Evolutionary conservation across 2,329 filamentous ascomycete species (phyloP).

Genomic region (Pseudogymnoascus verrucosus): DNA sequence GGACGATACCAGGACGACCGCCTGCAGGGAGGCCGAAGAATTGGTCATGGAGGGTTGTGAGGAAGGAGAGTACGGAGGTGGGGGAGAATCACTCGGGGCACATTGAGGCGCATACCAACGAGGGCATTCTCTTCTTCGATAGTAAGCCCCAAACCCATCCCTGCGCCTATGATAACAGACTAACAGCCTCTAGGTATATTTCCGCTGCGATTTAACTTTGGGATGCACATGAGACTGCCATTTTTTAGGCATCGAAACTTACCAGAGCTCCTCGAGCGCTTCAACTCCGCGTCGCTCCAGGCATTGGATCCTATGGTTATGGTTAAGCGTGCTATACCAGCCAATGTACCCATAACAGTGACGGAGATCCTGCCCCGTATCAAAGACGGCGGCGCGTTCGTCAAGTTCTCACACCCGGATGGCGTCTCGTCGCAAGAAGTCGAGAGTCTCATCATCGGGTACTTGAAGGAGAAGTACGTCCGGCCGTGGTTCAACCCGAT

Average conservation of each 20-base stretch:
- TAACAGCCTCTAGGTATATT: constrained; percentile 71
- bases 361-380: constrained; percentile 75
- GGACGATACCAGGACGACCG: constrained; percentile 17
- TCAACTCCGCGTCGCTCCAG: constrained; percentile 42
- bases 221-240: neutral
- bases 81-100: constrained; percentile 68
- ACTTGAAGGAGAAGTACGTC: constrained; percentile 62
- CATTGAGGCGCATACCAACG: constrained; percentile 66
- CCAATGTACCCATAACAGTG: constrained; percentile 56
- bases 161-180: neutral
- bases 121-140: constrained; percentile 84
- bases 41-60: constrained; percentile 18
- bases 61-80: constrained; percentile 38
- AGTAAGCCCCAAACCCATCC: constrained; percentile 45
- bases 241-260: constrained; percentile 30
- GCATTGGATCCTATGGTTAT: constrained; percentile 49
- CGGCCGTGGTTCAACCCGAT: constrained; percentile 90
- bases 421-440: constrained; percentile 42
- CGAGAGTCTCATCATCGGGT: constrained; percentile 50
- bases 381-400: constrained; percentile 88
- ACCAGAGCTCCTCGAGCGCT: constrained; percentile 40
- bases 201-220: constrained; percentile 44
- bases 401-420: constrained; percentile 63
- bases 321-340: constrained; percentile 54
- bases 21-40: constrained; percentile 16